Base-by-base conservation (phyloP, 441 rosid genomes). In the Kokia cookei region DNA sequence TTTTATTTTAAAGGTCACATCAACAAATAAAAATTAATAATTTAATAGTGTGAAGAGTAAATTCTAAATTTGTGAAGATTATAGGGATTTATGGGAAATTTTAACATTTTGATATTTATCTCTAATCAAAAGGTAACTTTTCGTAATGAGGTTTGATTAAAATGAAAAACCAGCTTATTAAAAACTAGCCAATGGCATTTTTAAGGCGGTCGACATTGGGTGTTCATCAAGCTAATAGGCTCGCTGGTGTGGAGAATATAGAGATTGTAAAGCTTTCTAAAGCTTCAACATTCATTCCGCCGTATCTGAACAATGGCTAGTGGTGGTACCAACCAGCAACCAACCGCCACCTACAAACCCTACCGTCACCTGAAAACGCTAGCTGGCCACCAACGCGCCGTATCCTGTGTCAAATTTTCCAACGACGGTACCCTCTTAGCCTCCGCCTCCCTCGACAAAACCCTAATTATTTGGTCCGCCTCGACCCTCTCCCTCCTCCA, bases 401-500 rank as follows among this genome's bases (percentile, higher is more conserved):
- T 95, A 77, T 90, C 99, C 0, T 93, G 96, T 82, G 99, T 90
- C 1, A 93, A 85, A 83, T 93, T 91, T 85, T 93, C 98, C 65
- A 89, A 89, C 87, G 95, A 93, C 72, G 96, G 98, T 3, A 86
- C 81, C 3, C 93, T 93, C 47, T 83, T 93, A 7, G 97, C 98
- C 35, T 90, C 98, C 5, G 94, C 93, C 32, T 95, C 97, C 74
- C 90, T 93, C 14, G 98, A 95, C 72, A 90, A 86, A 80, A 88
- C 96, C 69, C 84, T 93, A 78, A 87, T 91, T 29, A 78, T 95
- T n/a, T 91, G 97, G 97, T 90, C 96, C 11, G 78, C 90, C 1
- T 73, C 93, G 15, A 70, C 82, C 61, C 75, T 90, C 77, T 72
- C 93, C 64, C 82, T 86, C 6, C 72, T 93, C 81, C 89, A 87